Percentiles rank a stretch among this genome's conserved stretches.
phyloP scores from a whole-genome alignment of 2,329 filamentous ascomycete genomes.

The Aspergillus felis region DNA sequence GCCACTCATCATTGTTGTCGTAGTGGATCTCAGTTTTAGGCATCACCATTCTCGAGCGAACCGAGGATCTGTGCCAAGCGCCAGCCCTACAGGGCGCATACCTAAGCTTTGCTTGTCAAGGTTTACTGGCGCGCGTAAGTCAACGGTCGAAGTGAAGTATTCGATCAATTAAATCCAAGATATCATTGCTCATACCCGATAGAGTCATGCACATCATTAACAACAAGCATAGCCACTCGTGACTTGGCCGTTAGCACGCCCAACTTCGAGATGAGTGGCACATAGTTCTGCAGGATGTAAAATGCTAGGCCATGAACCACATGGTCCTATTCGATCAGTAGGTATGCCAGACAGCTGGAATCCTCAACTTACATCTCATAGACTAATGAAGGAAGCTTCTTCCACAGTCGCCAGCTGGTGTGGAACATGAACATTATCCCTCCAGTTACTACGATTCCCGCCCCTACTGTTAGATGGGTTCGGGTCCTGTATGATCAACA shows the following conservation, averaged over 20 bases:
- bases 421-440: neutral
- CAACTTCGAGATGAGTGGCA: neutral
- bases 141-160: neutral
- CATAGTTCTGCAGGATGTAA: too few species aligned
- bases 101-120: neutral
- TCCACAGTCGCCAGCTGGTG: neutral
- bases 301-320: conserved; percentile 1
- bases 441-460: neutral
- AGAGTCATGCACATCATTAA: too few species aligned
- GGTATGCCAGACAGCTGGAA: neutral
- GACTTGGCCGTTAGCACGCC: too few species aligned
- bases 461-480: neutral
- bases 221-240: too few species aligned
- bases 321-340: neutral
- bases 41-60: neutral
- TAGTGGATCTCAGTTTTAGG: neutral
- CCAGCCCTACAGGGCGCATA: conserved; percentile 29
- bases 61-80: conserved; percentile 19
- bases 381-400: neutral
- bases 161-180: too few species aligned
- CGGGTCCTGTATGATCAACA: neutral
- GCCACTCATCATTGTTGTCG: neutral
- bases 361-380: conserved; percentile 1
- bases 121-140: neutral
- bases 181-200: too few species aligned